Conservation (phyloP, 1,284 basidiomycete species). For the Apiotrichum mycotoxinovorans region DNA sequence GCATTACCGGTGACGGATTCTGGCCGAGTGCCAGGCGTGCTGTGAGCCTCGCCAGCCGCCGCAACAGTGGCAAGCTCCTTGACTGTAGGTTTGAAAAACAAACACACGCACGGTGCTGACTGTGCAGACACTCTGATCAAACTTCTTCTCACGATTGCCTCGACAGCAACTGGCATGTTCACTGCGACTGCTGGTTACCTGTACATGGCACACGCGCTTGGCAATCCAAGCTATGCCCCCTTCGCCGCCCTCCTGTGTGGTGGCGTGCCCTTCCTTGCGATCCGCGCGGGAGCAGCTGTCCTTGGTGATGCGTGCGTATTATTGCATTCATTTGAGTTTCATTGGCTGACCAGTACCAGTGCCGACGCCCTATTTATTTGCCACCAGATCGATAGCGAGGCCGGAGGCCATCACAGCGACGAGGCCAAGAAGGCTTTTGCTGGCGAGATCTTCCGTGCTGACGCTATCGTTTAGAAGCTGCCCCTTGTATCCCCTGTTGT, state of each 20-base stretch:
- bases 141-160: conserved; percentile 59
- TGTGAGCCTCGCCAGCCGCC: conserved; percentile 50
- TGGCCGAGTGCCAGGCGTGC: conserved; percentile 70
- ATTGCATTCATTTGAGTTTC: neutral
- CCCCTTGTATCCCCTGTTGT: neutral
- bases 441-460: neutral
- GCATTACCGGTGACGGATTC: conserved; percentile 79
- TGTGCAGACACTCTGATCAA: conserved; percentile 62
- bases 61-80: conserved; percentile 44
- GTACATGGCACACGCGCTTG: conserved; percentile 77
- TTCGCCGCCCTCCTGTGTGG: conserved; percentile 73
- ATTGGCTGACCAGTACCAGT: conserved; percentile 17
- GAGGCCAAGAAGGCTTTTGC: conserved; percentile 61
- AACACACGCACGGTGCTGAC: conserved; percentile 2
- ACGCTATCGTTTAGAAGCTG: neutral
- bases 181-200: conserved; percentile 78
- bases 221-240: conserved; percentile 71
- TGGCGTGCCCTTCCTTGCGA: conserved; percentile 73
- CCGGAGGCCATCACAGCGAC: conserved; percentile 60
- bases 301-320: conserved; percentile 67
- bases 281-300: conserved; percentile 74
- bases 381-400: conserved; percentile 79
- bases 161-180: conserved; percentile 70
- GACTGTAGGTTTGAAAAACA: conserved; percentile 43
- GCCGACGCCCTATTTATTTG: conserved; percentile 81